Evolutionary conservation across 2,329 filamentous ascomycete genomes (phyloP).

Genomic region (Fusarium clavum): DNA sequence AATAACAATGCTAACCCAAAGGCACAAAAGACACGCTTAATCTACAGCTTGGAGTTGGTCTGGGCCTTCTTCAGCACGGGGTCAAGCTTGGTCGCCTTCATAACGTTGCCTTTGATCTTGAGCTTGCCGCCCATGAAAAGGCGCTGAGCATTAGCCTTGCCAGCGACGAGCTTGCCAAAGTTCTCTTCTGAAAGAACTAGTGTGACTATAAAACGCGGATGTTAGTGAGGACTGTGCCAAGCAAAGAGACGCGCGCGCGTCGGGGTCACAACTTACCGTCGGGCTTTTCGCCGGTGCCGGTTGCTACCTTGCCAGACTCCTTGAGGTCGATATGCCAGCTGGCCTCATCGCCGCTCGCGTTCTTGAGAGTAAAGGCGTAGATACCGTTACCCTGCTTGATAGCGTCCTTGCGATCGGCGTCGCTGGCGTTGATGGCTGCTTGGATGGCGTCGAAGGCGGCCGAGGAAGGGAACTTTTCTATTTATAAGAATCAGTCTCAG

Average conservation of each 20-base stretch:
- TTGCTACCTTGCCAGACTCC: slow-evolving; percentile 83
- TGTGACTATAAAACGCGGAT: slow-evolving; percentile 71
- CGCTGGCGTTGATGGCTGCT: slow-evolving; percentile 72
- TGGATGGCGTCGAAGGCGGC: slow-evolving; percentile 92
- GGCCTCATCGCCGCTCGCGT: slow-evolving; percentile 79
- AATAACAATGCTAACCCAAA: slow-evolving; percentile 5
- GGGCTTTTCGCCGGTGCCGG: slow-evolving; percentile 83
- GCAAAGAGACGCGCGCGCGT: background rate
- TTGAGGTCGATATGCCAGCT: slow-evolving; percentile 98
- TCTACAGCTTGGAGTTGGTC: slow-evolving; percentile 83
- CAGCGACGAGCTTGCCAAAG: slow-evolving; percentile 83
- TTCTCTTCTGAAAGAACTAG: slow-evolving; percentile 85
- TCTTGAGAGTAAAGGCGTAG: slow-evolving; percentile 94
- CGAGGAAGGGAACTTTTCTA: slow-evolving; percentile 89
- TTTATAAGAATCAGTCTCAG: slow-evolving; percentile 2
- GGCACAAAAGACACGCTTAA: background rate
- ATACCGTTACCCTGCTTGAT: slow-evolving; percentile 89
- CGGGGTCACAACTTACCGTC: slow-evolving; percentile 69
- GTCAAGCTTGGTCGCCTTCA: slow-evolving; percentile 98
- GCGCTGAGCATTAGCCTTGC: slow-evolving; percentile 93
- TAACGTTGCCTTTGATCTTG: slow-evolving; percentile 97
- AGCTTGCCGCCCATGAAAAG: slow-evolving; percentile 99
- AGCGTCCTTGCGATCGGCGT: slow-evolving; percentile 83
- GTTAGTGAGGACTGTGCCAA: slow-evolving; percentile 13
- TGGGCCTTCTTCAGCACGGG: slow-evolving; percentile 90